Conservation (phyloP, 2,329 filamentous ascomycete genomes). For the Aspergillus sp. region DNA sequence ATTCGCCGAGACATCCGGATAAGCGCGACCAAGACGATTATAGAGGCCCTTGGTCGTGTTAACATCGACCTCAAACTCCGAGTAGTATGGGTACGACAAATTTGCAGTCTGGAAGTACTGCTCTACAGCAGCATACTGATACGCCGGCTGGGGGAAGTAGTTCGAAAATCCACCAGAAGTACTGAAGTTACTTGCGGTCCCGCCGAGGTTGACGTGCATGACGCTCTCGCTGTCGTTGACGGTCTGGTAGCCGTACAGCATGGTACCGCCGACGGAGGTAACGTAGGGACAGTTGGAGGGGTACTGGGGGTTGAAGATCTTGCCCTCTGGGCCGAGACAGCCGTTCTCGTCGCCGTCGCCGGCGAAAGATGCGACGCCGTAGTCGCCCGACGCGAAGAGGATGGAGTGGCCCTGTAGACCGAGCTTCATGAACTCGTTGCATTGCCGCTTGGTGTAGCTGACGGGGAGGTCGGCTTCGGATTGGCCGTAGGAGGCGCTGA, state of each 20-base stretch:
- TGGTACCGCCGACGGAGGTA: slow-evolving; percentile 48
- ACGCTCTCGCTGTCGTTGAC: slow-evolving; percentile 31
- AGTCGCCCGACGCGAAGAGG: slow-evolving; percentile 35
- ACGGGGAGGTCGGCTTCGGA: slow-evolving; percentile 57
- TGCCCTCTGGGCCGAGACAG: slow-evolving; percentile 41
- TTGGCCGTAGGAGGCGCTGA: slow-evolving; percentile 60
- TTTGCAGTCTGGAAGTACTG: slow-evolving; percentile 43
- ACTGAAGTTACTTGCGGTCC: slow-evolving; percentile 34
- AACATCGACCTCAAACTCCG: slow-evolving; percentile 34
- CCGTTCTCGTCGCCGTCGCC: slow-evolving; percentile 41
- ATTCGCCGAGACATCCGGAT: slow-evolving; percentile 53
- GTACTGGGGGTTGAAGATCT: slow-evolving; percentile 54
- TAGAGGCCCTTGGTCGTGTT: slow-evolving; percentile 45
- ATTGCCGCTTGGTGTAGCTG: slow-evolving; percentile 55
- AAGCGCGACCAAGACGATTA: slow-evolving; percentile 50
- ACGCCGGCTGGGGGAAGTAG: slow-evolving; percentile 45
- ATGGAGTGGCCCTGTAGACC: slow-evolving; percentile 40
- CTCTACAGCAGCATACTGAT: slow-evolving; percentile 47
- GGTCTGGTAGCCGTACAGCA: slow-evolving; percentile 33
- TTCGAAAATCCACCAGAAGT: slow-evolving; percentile 53
- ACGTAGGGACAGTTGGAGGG: slow-evolving; percentile 57
- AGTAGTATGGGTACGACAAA: slow-evolving; percentile 34
- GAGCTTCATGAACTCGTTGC: slow-evolving; percentile 55
- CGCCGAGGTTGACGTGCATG: slow-evolving; percentile 35
- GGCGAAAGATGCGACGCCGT: slow-evolving; percentile 39